phyloP scores from a whole-genome alignment of 108 stramenopile genomes.

The Nitzschia putrida region DNA sequence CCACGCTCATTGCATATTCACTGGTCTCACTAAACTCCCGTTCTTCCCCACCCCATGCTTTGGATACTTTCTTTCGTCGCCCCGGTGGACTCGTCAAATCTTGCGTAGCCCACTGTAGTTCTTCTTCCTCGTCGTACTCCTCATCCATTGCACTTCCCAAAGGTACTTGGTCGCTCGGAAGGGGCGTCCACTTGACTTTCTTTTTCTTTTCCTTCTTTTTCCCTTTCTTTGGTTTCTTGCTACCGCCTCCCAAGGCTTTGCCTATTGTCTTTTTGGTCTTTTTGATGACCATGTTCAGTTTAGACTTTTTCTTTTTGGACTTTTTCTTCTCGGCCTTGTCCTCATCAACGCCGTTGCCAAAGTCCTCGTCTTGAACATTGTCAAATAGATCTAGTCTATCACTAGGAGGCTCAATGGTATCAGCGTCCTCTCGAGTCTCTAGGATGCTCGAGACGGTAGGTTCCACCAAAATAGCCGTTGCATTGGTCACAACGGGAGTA shows the following conservation, averaged over 20 bases:
- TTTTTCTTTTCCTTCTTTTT: background rate
- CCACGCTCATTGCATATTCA: background rate
- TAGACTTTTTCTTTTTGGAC: background rate
- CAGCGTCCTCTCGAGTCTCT: background rate
- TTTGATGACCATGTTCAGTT: conserved; percentile 6
- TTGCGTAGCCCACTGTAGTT: too few species aligned
- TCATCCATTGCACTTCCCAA: background rate
- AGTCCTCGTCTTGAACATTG: background rate
- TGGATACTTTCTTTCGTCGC: background rate
- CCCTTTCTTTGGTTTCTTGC: background rate
- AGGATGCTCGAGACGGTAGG: background rate
- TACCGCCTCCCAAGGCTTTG: background rate
- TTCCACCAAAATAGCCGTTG: too few species aligned
- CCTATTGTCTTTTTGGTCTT: conserved; percentile 5
- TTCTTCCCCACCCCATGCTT: background rate
- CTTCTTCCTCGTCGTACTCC: background rate
- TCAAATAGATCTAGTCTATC: background rate
- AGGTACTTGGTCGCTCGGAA: background rate
- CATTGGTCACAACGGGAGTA: too few species aligned
- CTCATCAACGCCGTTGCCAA: background rate
- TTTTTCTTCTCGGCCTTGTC: background rate
- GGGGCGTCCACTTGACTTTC: background rate
- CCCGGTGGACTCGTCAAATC: background rate
- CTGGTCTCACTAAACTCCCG: background rate
- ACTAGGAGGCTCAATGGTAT: background rate